These are phyloP conservation scores for Casuarina equisetifolia DNA, from an alignment of 306 rosid species.

Conservation along the genomic window DNA sequence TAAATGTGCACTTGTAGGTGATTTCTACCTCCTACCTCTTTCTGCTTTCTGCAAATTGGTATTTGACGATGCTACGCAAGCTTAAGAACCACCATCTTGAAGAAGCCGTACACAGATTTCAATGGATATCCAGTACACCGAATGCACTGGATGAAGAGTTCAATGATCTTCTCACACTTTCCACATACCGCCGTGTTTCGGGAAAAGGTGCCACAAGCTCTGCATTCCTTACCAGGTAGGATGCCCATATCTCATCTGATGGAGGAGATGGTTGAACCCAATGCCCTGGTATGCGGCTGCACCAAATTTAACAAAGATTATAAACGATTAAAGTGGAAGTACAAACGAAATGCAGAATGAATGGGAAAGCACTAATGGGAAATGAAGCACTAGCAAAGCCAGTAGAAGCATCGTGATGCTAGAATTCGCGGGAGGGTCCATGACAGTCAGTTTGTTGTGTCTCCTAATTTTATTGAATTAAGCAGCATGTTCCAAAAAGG, in stretches of 20 bases:
- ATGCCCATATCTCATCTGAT: constrained; percentile 84
- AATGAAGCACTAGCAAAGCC: neutral
- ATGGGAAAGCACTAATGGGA: neutral
- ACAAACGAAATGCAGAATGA: neutral
- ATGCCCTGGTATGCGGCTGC: constrained; percentile 89
- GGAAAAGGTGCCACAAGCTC: neutral
- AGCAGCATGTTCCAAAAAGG: constrained; percentile 1
- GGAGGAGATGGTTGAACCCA: constrained; percentile 93
- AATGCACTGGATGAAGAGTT: neutral
- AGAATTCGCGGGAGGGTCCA: neutral
- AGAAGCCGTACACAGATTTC: neutral
- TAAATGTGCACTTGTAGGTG: no score
- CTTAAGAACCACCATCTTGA: neutral
- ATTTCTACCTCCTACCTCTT: neutral
- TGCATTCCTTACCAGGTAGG: constrained; percentile 56
- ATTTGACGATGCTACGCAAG: neutral
- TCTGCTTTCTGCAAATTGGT: neutral
- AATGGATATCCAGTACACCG: neutral
- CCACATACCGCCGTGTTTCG: neutral
- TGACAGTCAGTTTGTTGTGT: neutral
- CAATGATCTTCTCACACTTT: neutral
- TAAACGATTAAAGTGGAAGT: neutral
- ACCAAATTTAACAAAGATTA: constrained; percentile 13
- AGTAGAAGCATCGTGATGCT: neutral
- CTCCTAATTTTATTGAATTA: neutral